Evolutionary conservation across 331 rosid genomes (phyloP), one percentile per base, ranked within the genome.

Genomic region (Acacia concinna): DNA sequence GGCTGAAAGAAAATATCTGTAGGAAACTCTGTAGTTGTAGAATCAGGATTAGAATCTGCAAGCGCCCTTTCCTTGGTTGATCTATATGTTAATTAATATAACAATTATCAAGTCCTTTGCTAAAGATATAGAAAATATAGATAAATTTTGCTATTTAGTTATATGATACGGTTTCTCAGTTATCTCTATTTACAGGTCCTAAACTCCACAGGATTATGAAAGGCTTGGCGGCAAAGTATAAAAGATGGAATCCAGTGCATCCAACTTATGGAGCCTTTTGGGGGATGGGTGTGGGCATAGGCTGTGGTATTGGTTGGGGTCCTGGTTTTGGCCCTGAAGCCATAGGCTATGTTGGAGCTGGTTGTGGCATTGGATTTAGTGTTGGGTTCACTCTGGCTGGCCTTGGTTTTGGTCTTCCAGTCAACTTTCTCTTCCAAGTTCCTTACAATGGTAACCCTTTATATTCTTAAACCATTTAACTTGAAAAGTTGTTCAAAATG

Each of bases 241-340:
- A 87, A 84, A 92, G 91, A 86, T 92, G 98, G 98, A 92, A 92
- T 76, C 96, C 91, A 41, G 97, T 94, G 71, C 97, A 88, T 84
- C 98, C 98, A 74, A 91, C 97, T 41, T 68, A 78, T 78, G 98
- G 98, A 28, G 91, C 98, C 49, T 94, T 94, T 84, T 92, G 93
- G 95, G 98, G 98, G 32, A 88, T 94, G 96, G 98, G 98, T 57
- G 76, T 94, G 67, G 98, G 98, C 31, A 54, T 92, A 67, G 98
- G 98, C 67, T 94, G 98, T 85, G 98, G 98, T n/a, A 86, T 94
- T 60, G 98, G 98, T 81, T 94, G 98, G 98, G 98, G 98, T 71
- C 98, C 98, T 79, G 98, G 98, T 46, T 94, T 94, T 87, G 98
- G 98, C 62, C 96, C 98, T 85, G 97, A 94, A 68, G 98, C 90